Base-by-base conservation (phyloP, 768 basidiomycete species). In the Pisolithus orientalis region DNA sequence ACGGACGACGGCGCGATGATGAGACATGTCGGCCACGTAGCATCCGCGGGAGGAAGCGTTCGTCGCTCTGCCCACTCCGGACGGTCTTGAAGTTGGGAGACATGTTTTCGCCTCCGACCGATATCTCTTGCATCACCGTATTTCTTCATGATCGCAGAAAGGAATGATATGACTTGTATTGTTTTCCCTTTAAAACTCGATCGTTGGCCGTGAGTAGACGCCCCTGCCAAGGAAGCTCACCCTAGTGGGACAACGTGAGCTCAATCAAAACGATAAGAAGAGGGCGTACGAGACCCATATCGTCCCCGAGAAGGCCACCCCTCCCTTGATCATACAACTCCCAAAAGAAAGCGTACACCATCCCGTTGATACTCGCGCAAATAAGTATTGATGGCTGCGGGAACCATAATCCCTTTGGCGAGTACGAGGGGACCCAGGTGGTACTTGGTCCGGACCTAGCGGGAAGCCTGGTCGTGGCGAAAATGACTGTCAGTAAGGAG, bases 61-160 rank as follows among this genome's bases (percentile, higher is more conserved):
- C 80, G 75, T 29, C 64, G 56, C 53, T 76, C 65, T 55, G 62
- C 73, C 84, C 84, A 88, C 11, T 76, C 71, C 21, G 62, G 53
- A 28, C 72, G 66, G 48, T 88, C 85, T 65, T 86, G 85, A 6
- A 90, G 72, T 9, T 67, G 64, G 16, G 83, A 80, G n/a, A 93
- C 80, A 65, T 86, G 72, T 6, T 79, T 73, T 43, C 75, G 77
- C 11, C 93, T 79, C 16, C 92, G 80, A 44, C 80, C 67, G n/a
- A 73, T 61, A 64, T 96, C 94, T 4, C 74, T 73, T 6, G 59
- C 61, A 38, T 82, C 73, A 1, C 91, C 91, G 2, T 72, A 67
- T 66, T 95, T 95, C 55, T 76, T 72, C 94, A 96, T 95, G 53
- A 97, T 87, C 0, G 94, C 94, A 0, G 91, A 87, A 2, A 98